A percentile compares a stretch with the other conserved stretches of the same genome.
These are phyloP conservation scores for Pythium sp. DNA, from an alignment of 352 stramenopile genomes.

Conservation along the genomic window DNA sequence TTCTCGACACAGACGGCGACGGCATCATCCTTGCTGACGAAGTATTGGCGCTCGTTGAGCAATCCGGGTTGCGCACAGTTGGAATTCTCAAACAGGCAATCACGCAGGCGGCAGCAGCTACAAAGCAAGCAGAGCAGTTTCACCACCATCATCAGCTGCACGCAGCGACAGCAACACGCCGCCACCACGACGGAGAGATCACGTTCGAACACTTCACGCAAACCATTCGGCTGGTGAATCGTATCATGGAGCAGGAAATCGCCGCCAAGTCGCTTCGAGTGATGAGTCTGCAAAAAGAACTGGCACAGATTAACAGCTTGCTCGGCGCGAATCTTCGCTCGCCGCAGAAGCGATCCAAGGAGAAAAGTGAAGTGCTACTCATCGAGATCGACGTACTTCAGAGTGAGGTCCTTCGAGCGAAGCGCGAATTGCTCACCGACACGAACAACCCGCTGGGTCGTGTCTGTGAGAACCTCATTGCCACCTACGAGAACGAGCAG, in stretches of 20 bases:
- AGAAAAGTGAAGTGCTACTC: conserved; percentile 25
- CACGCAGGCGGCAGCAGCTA: conserved; percentile 40
- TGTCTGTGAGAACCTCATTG: conserved; percentile 59
- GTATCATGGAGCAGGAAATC: conserved; percentile 59
- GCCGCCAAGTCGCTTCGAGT: conserved; percentile 53
- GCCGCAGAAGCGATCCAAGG: conserved; percentile 13
- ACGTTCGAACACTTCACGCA: conserved; percentile 58
- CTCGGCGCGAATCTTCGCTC: not conserved
- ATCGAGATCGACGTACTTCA: conserved; percentile 63
- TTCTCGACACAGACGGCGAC: conserved; percentile 61
- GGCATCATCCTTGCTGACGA: conserved; percentile 50
- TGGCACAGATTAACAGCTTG: conserved; percentile 13
- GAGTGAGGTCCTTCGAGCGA: conserved; percentile 43
- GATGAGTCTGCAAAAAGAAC: conserved; percentile 38
- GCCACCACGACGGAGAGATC: conserved; percentile 48
- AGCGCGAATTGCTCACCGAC: conserved; percentile 52
- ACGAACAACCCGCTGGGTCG: conserved; percentile 40
- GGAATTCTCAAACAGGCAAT: conserved; percentile 50
- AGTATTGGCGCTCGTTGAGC: conserved; percentile 48
- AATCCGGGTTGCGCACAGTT: conserved; percentile 40
- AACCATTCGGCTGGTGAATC: conserved; percentile 64
- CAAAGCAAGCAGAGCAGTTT: conserved; percentile 22
- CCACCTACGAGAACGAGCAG: conserved; percentile 72
- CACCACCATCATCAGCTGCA: not conserved
- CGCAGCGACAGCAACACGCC: not conserved